Evolutionary conservation across 352 stramenopile species (phyloP), one percentile per base, ranked within the genome.

Genomic region (Pythium monospermum): DNA sequence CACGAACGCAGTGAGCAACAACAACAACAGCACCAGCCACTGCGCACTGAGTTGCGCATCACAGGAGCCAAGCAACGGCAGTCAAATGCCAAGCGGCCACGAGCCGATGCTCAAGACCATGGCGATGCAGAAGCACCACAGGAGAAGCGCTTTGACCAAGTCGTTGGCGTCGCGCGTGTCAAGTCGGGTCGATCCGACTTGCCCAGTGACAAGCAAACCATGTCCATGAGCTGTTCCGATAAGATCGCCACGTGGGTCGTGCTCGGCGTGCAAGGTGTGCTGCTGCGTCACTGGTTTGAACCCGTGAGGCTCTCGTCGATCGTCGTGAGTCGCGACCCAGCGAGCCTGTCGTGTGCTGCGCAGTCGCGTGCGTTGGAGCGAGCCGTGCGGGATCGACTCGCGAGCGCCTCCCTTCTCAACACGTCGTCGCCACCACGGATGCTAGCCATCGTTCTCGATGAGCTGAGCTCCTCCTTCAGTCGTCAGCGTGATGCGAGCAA

Each of bases 171-270:
- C 48, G 67, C 93, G 8, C 84, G 92, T 18, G 73, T 90, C 36
- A 98, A 98, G 54, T 95, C 91, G 6, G 92, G 91, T 40, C 76
- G 92, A 28, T 97, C 92, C 1, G 94, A 98, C 64, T 66, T 97
- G 18, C 79, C 87, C 10, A 25, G 51, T 18, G 71, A 89, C 47
- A 87, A 94, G 41, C 84, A 91, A 66, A 95, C 86, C 44, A 64
- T 85, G 32, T 96, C 82, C 3, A 96, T 97, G 86, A 97, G 89
- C 36, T 98, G 92, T 64, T 95, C 83, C 10, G 90, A 98, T 61
- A 98, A 98, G 70, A 38, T 98, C 41, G 76, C 86, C 30, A 79
- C 81, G 62, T 98, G 92, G 92, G 75, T 70, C 28, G 53, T 73
- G 8, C 22, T 88, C 5, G 92, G 92, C 8, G 52, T 97, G 10